Evolutionary conservation across 1,284 basidiomycete genomes (phyloP), one percentile per base, ranked within the genome.

Genomic region (Naganishia sp.): DNA sequence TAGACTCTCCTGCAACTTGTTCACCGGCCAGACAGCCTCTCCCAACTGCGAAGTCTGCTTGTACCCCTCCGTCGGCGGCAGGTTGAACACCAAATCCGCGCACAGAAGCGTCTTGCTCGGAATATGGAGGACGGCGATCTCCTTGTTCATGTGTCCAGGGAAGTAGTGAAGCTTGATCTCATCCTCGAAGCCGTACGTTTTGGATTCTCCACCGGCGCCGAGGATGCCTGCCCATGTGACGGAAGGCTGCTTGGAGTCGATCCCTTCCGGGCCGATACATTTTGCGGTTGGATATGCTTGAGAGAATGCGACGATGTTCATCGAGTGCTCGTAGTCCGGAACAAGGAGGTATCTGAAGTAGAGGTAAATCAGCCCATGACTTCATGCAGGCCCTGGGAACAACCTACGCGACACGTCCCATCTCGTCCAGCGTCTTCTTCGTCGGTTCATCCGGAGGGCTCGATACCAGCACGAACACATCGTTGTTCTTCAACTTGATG

Each of bases 81-180:
- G 82, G 79, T 98, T 97, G 82, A 95, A 88, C 5, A 98, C 77
- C 52, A 97, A 81, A 77, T 99, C 95, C 0, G 90, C 95, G 75
- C 90, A 83, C 65, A 98, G 85, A 63, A 98, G 81, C 0, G 89
- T 88, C 75, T 87, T 90, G 16, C 87, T 89, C 0, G 86, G 84
- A 16, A 83, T 80, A 75, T 98, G 95, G 69, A 90, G 85, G 77
- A 94, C 96, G 0, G 91, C 91, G 18, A 96, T 86, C 70, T 97
- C 95, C 75, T 92, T 87, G 77, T 93, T 94, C 71, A 82, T 82
- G 78, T 89, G 88, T 0, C 91, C 89, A 15, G 89, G 84, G 74
- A 95, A 93, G 76, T 88, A 90, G 74, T 91, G 73, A 0, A 73
- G 68, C 18, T 74, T 70, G 70, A 80, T 77, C 75, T 94, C 90